Evolutionary conservation across 805 yeast species (phyloP).

Genomic region (Cyberlindnera euphorbiiphila): DNA sequence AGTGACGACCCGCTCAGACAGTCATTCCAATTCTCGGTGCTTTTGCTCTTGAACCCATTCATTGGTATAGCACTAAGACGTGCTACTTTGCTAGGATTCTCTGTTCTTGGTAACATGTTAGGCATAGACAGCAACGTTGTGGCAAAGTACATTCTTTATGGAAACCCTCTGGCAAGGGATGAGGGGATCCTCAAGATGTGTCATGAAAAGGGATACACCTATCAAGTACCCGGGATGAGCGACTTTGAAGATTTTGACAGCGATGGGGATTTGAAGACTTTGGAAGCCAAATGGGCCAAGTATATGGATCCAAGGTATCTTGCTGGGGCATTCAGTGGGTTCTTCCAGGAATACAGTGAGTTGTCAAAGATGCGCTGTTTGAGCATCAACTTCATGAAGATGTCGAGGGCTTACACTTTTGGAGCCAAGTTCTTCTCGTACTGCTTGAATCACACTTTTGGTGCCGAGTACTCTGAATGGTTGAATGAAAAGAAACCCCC

Average conservation of each 20-base stretch:
- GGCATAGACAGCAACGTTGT: slow-evolving; percentile 1
- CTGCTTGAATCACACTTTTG: slow-evolving; percentile 5
- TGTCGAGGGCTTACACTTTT: slow-evolving; percentile 3
- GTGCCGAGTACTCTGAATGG: slow-evolving; percentile 7
- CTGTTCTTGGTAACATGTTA: slow-evolving; percentile 1
- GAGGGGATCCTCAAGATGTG: slow-evolving; percentile 9
- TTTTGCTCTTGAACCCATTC: slow-evolving; percentile 6
- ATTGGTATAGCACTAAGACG: slow-evolving; percentile 2
- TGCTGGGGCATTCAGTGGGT: slow-evolving; percentile 2
- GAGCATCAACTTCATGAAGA: slow-evolving; percentile 6
- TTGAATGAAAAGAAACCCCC: neutral
- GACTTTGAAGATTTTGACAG: slow-evolving; percentile 7
- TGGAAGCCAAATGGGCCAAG: slow-evolving; percentile 5
- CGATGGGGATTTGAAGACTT: slow-evolving; percentile 6
- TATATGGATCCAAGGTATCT: slow-evolving; percentile 5
- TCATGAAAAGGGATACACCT: slow-evolving; percentile 1
- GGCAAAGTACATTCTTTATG: slow-evolving; percentile 10
- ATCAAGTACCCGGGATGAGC: neutral
- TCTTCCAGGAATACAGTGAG: neutral
- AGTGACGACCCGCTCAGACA: slow-evolving; percentile 7
- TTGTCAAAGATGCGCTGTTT: slow-evolving; percentile 4
- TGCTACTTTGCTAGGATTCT: slow-evolving; percentile 6
- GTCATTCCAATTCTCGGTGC: slow-evolving; percentile 5
- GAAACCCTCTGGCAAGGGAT: slow-evolving; percentile 1
- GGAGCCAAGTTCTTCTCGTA: slow-evolving; percentile 8